Evolutionary conservation across 768 basidiomycete genomes (phyloP), one percentile per base, ranked within the genome.

Genomic region (Scleroderma bovista): DNA sequence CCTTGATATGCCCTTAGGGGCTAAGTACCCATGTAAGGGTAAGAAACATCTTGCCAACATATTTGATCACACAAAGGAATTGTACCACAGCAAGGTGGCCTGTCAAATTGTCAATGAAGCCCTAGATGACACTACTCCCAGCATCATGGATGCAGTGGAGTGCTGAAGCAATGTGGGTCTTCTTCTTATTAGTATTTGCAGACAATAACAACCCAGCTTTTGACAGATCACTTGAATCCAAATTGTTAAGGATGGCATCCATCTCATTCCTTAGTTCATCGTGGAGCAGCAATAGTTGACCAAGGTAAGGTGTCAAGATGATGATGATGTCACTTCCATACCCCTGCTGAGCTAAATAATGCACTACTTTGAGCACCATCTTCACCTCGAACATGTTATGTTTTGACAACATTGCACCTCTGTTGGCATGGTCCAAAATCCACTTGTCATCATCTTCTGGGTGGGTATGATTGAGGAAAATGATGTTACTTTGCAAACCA

Each of bases 261-360:
- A 63, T 72, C n/a, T 67, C 68, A 23, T 64, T 61, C 56, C 69
- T 68, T 31, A 87, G 55, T 0, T 67, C 69, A 3, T 72, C 64
- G 11, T 67, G 72, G 7, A 86, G 71, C n/a, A 70, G 69, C 3
- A 70, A 68, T 16, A 86, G 64, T 57, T 87, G 84, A 0, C 83
- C 34, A 87, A 65, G 11, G n/a, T n/a, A n/a, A n/a, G n/a, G n/a
- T n/a, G n/a, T n/a, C n/a, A n/a, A n/a, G n/a, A n/a, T n/a, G n/a
- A 87, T 61, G 22, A 86, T 84, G 6, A 87, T 62, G 20, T 80
- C 73, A 0, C 80, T 79, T 1, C 73, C 71, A 50, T 87, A 86
- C 1, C 85, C 84, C 53, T 87, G 84, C 56, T 86, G 85, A 3
- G 65, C 73, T 2, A 87, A 73, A 52, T 86, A 87, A 23, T 72